phyloP scores from a whole-genome alignment of 306 rosid species.

The Dryas drummondii region DNA sequence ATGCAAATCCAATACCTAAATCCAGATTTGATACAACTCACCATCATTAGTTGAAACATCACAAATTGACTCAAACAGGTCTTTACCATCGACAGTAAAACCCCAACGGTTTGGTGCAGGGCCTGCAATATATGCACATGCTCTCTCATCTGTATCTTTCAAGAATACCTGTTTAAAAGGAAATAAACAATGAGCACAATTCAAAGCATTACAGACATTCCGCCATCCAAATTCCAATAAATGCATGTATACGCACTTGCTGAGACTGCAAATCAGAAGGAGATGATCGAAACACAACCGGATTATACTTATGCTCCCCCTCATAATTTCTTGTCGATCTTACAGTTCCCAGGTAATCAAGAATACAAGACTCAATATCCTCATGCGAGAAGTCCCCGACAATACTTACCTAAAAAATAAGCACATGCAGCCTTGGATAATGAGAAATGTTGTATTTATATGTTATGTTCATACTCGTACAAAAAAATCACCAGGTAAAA shows the following conservation, averaged over 20 bases:
- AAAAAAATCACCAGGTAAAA: background rate
- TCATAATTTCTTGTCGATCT: conserved; percentile 43
- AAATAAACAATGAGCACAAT: conserved; percentile 24
- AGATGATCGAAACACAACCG: conserved; percentile 68
- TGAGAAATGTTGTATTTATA: conserved; percentile 23
- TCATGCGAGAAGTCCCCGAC: conserved; percentile 91
- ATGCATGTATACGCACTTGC: conserved; percentile 58
- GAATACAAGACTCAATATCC: conserved; percentile 87
- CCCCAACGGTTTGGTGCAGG: conserved; percentile 99
- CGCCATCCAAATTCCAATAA: conserved; percentile 6
- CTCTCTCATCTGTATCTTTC: conserved; percentile 97
- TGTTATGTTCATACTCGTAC: background rate
- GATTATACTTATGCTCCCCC: conserved; percentile 40
- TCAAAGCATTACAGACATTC: background rate
- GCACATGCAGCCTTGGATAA: background rate
- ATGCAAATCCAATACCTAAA: conserved; percentile 3
- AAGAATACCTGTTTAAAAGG: conserved; percentile 67
- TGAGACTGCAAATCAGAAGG: conserved; percentile 79
- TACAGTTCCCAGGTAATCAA: conserved; percentile 95
- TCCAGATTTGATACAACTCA: conserved; percentile 38
- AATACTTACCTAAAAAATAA: conserved; percentile 66
- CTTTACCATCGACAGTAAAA: conserved; percentile 70
- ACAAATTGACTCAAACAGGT: conserved; percentile 56
- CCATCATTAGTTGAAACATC: conserved; percentile 45
- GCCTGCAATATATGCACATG: conserved; percentile 98